Conservation (phyloP, 2,329 filamentous ascomycete genomes). For the Aureobasidium sp. region DNA sequence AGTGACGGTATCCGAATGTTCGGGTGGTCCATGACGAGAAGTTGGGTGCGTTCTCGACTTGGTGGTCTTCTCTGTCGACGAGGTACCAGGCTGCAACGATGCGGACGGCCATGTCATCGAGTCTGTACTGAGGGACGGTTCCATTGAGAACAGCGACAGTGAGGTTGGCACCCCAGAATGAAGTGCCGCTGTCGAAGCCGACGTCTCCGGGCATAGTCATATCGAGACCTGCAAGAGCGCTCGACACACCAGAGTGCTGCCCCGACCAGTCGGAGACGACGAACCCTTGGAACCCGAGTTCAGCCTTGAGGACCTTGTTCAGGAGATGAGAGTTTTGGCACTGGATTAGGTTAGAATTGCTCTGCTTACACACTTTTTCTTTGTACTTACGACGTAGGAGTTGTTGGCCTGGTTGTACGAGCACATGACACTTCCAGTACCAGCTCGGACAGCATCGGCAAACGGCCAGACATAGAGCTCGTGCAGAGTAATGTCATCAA, state of each 20-base stretch:
- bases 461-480: constrained; percentile 57
- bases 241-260: constrained; percentile 61
- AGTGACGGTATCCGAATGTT: constrained; percentile 65
- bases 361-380: not conserved
- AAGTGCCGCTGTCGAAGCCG: constrained; percentile 61
- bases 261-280: constrained; percentile 54
- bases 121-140: constrained; percentile 72
- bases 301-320: constrained; percentile 70
- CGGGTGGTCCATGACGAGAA: constrained; percentile 83
- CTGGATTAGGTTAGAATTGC: constrained; percentile 12
- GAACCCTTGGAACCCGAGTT: constrained; percentile 75
- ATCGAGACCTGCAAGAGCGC: constrained; percentile 67
- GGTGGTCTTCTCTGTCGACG: constrained; percentile 49
- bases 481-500: constrained; percentile 58
- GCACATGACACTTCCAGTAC: constrained; percentile 48
- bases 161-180: constrained; percentile 80
- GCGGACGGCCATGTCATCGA: constrained; percentile 88
- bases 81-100: constrained; percentile 64
- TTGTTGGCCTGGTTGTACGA: constrained; percentile 75
- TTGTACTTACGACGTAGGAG: constrained; percentile 48
- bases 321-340: constrained; percentile 74
- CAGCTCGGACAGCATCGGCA: constrained; percentile 44
- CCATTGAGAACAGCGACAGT: constrained; percentile 85
- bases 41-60: constrained; percentile 55
- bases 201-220: constrained; percentile 89